These are phyloP conservation scores for Colletotrichum limetticola DNA, from an alignment of 2,329 filamentous ascomycete genomes.

Conservation along the genomic window DNA sequence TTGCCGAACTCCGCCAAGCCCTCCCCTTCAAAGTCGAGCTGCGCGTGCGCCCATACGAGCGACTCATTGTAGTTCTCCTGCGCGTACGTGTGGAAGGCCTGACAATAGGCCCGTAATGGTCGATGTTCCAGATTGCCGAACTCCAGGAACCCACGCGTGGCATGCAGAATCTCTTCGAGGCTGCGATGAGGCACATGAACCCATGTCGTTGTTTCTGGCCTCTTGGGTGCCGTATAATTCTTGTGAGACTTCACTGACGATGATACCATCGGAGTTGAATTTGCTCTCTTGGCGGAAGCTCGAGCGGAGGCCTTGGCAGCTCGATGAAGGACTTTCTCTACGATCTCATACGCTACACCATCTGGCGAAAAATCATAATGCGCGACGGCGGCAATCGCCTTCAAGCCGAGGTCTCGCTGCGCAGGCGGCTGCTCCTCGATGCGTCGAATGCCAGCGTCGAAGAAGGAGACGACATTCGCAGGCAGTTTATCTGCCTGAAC, in stretches of 20 bases:
- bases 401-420: neutral
- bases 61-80: neutral
- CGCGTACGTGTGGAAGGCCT: slow-evolving; percentile 4
- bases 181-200: slow-evolving; percentile 7
- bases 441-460: neutral
- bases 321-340: neutral
- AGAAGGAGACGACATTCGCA: slow-evolving; percentile 3
- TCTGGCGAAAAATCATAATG: neutral
- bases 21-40: slow-evolving; percentile 2
- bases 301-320: neutral
- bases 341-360: neutral
- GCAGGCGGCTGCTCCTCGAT: slow-evolving; percentile 2
- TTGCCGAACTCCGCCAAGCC: slow-evolving; percentile 17
- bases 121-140: neutral
- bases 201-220: neutral
- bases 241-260: neutral
- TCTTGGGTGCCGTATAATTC: neutral
- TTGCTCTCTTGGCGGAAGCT: neutral
- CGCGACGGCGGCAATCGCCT: slow-evolving; percentile 11
- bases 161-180: slow-evolving; percentile 18
- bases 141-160: neutral
- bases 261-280: neutral
- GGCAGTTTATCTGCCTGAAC: neutral
- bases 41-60: neutral
- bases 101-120: slow-evolving; percentile 4